phyloP scores from a whole-genome alignment of 2,329 filamentous ascomycete genomes.

The Setomelanomma holmii region DNA sequence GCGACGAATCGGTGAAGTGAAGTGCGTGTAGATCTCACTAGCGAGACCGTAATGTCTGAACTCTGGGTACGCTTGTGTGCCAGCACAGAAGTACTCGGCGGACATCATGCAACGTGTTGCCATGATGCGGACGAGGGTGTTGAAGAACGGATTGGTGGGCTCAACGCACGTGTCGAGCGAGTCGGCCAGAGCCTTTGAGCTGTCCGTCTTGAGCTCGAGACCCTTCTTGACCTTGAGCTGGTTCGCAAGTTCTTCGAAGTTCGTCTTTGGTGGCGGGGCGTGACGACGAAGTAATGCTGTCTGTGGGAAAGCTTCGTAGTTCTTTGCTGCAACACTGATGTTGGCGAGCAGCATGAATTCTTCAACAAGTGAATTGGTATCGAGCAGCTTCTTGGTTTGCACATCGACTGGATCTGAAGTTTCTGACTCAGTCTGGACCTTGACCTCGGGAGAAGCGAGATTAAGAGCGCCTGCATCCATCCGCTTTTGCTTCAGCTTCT shows the following conservation, averaged over 20 bases:
- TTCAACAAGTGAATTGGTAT: constrained; percentile 96
- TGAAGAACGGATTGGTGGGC: constrained; percentile 88
- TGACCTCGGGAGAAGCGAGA: constrained; percentile 96
- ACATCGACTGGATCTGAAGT: constrained; percentile 96
- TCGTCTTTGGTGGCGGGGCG: constrained; percentile 88
- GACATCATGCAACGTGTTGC: constrained; percentile 99
- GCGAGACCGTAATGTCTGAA: constrained; percentile 98
- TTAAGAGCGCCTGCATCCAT: constrained; percentile 93
- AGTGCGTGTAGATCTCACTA: constrained; percentile 97
- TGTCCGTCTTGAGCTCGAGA: constrained; percentile 81
- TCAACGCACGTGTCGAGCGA: constrained; percentile 88
- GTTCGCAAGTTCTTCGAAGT: constrained; percentile 92
- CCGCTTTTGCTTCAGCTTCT: constrained; percentile 91
- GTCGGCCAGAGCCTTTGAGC: constrained; percentile 90
- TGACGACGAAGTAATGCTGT: constrained; percentile 93
- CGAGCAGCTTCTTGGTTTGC: constrained; percentile 91
- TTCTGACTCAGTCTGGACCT: constrained; percentile 93
- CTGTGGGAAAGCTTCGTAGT: constrained; percentile 91
- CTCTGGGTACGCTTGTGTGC: constrained; percentile 89
- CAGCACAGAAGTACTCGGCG: constrained; percentile 96
- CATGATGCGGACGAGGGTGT: constrained; percentile 96
- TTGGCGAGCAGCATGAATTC: constrained; percentile 99
- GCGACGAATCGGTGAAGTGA: constrained; percentile 94
- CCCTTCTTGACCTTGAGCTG: constrained; percentile 88
- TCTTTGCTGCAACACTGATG: constrained; percentile 88